Evolutionary conservation across 805 yeast genomes (phyloP).

Genomic region (Scheffersomyces lignosus): DNA sequence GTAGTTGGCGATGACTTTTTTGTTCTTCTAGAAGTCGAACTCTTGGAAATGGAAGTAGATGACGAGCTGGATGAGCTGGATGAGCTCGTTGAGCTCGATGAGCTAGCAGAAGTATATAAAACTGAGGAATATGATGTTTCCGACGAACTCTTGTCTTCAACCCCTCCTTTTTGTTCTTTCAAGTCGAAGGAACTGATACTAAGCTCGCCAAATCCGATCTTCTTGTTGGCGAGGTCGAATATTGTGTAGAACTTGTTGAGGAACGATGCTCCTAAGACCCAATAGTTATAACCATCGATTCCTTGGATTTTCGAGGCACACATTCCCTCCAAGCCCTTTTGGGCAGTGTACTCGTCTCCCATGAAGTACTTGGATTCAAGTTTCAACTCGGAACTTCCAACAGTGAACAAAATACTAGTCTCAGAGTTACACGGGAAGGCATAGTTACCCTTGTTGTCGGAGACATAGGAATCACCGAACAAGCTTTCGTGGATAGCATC

Average conservation of each 20-base stretch:
- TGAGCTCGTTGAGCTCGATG: no score
- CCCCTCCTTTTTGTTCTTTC: no score
- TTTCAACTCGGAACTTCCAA: constrained; percentile 48
- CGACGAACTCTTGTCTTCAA: no score
- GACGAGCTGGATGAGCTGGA: not conserved
- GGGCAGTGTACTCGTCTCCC: constrained; percentile 48
- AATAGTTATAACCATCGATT: constrained; percentile 34
- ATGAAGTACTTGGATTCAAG: constrained; percentile 45
- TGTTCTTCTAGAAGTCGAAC: no score
- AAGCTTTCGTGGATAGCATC: constrained; percentile 43
- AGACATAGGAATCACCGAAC: constrained; percentile 46
- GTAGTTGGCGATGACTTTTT: no score
- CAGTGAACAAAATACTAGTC: constrained; percentile 34
- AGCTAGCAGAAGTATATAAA: no score
- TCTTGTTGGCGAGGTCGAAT: constrained; percentile 51
- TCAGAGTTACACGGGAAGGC: constrained; percentile 58
- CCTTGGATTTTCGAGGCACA: constrained; percentile 71
- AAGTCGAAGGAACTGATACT: constrained; percentile 1
- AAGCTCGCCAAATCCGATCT: constrained; percentile 49
- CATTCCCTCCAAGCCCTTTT: constrained; percentile 40
- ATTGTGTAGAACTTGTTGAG: constrained; percentile 55
- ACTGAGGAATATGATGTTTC: no score
- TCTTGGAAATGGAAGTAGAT: not conserved
- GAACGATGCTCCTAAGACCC: constrained; percentile 70
- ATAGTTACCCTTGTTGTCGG: constrained; percentile 58